A percentile compares a stretch with the other conserved stretches of the same genome.
These are phyloP conservation scores for Acacia concinna DNA, from an alignment of 331 rosid genomes.

Conservation along the genomic window DNA sequence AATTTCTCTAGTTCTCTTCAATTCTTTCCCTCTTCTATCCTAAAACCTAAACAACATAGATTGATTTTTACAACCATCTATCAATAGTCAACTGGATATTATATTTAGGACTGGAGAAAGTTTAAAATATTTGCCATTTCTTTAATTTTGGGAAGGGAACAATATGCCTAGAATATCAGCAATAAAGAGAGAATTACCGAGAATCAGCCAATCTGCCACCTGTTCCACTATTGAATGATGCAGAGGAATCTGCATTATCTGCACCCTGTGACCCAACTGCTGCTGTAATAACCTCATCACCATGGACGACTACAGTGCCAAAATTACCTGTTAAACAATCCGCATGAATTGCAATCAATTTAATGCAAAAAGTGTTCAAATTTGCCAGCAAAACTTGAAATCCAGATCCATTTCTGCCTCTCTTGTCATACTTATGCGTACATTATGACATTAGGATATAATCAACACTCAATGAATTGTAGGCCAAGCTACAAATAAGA, in stretches of 20 bases:
- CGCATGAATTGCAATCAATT: slow-evolving; percentile 19
- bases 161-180: not conserved
- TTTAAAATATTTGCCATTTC: not conserved
- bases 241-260: slow-evolving; percentile 46
- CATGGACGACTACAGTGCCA: slow-evolving; percentile 78
- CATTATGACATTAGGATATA: slow-evolving; percentile 2
- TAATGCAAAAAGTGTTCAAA: not conserved
- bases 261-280: slow-evolving; percentile 30
- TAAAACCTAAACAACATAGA: no score
- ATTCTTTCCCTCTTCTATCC: no score
- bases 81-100: no score
- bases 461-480: slow-evolving; percentile 9
- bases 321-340: slow-evolving; percentile 59
- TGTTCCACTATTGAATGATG: slow-evolving; percentile 33
- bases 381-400: not conserved
- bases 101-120: no score
- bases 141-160: not conserved
- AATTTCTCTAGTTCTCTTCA: no score
- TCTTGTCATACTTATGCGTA: not conserved
- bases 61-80: no score
- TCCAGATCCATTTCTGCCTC: not conserved
- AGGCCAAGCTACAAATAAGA: slow-evolving; percentile 17
- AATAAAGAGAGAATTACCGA: slow-evolving; percentile 47
- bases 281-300: slow-evolving; percentile 49
- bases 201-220: slow-evolving; percentile 42